Evolutionary conservation across 495 filamentous ascomycete genomes (phyloP).

Genomic region (Neurospora tetrasperma): DNA sequence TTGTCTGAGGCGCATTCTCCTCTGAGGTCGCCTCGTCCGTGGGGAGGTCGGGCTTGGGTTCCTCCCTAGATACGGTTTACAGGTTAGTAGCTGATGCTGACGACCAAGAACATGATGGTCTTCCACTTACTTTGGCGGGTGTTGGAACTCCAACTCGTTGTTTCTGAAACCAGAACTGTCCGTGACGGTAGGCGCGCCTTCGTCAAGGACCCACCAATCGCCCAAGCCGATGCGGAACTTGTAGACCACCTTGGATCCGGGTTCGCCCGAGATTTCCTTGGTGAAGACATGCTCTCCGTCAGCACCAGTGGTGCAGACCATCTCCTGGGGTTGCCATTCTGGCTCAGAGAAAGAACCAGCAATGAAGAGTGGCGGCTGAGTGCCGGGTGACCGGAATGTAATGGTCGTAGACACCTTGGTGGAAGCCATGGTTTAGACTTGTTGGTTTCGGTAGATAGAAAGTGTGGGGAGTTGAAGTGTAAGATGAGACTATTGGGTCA

Average conservation of each 20-base stretch:
- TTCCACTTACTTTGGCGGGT: conserved; percentile 5
- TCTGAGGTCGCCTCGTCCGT: not conserved
- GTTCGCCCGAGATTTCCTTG: conserved; percentile 35
- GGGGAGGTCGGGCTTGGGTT: not conserved
- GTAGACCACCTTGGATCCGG: conserved; percentile 50
- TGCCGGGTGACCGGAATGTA: conserved; percentile 45
- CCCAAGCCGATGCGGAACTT: conserved; percentile 56
- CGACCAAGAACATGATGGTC: not conserved
- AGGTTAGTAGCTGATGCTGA: not conserved
- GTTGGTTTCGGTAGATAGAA: conserved; percentile 1
- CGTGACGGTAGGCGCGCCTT: conserved; percentile 39
- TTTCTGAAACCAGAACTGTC: conserved; percentile 49
- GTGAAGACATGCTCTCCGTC: conserved; percentile 34
- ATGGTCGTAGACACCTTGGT: conserved; percentile 38
- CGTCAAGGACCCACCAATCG: conserved; percentile 57
- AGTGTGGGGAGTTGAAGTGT: not conserved
- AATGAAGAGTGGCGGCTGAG: conserved; percentile 51
- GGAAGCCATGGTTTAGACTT: conserved; percentile 26
- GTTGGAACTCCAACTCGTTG: conserved; percentile 40
- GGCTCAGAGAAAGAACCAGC: conserved; percentile 56
- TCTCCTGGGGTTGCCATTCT: conserved; percentile 52
- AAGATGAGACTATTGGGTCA: conserved; percentile 1
- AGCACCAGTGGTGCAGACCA: conserved; percentile 37
- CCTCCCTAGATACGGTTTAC: not conserved
- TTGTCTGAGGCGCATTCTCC: not conserved